phyloP scores from a whole-genome alignment of 2,329 filamentous ascomycete species.

The Fusarium caatingaense region DNA sequence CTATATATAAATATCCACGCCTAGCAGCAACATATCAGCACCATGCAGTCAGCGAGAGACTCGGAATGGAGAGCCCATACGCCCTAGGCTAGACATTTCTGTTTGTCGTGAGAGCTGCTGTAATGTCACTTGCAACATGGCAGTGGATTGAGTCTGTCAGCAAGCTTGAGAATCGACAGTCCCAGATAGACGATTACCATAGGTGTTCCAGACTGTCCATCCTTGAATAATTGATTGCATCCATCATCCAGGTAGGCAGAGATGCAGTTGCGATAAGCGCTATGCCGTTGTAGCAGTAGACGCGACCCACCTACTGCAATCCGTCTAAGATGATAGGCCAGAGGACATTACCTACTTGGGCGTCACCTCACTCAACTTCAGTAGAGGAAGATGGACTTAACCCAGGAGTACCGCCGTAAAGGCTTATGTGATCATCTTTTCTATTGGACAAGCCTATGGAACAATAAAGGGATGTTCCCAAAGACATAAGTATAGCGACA shows the following conservation, averaged over 20 bases:
- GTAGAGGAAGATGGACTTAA: neutral
- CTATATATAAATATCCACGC: neutral
- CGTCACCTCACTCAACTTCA: neutral
- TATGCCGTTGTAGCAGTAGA: neutral
- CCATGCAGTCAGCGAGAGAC: neutral
- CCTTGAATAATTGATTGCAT: neutral
- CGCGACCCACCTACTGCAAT: constrained; percentile 3
- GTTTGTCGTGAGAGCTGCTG: neutral
- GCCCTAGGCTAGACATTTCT: too few relatives aligned
- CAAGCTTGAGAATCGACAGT: neutral
- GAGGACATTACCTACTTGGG: neutral
- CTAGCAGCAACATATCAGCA: neutral
- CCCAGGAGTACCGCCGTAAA: too few relatives aligned
- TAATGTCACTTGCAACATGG: neutral
- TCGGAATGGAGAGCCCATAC: neutral
- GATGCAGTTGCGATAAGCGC: neutral
- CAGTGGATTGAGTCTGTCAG: neutral
- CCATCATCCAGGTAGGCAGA: neutral
- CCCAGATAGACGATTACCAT: too few relatives aligned
- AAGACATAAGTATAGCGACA: neutral
- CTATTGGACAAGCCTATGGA: too few relatives aligned
- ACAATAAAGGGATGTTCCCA: too few relatives aligned
- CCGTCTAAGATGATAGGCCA: constrained; percentile 18
- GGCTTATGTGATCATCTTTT: too few relatives aligned
- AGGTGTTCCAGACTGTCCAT: too few relatives aligned